These are phyloP conservation scores for Trifolium dubium DNA, from an alignment of 306 rosid species.

Conservation along the genomic window DNA sequence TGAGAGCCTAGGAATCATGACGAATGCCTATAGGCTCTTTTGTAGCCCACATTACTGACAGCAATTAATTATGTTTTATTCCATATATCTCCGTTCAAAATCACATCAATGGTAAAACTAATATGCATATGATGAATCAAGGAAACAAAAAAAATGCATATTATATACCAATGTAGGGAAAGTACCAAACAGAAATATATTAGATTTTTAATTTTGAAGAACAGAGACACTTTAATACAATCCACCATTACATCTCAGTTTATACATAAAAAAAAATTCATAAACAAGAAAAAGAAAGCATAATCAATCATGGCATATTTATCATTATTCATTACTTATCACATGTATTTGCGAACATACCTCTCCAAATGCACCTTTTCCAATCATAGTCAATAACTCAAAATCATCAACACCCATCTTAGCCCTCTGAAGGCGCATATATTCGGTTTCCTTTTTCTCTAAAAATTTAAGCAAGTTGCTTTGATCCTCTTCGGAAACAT, in stretches of 20 bases:
- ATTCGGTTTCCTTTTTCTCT: constrained; percentile 98
- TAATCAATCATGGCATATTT: constrained; percentile 11
- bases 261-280: constrained; percentile 31
- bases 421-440: constrained; percentile 98
- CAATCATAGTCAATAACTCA: constrained; percentile 93
- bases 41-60: constrained; percentile 10
- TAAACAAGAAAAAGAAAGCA: constrained; percentile 30
- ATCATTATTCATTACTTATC: background rate
- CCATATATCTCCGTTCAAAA: constrained; percentile 20
- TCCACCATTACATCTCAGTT: constrained; percentile 18
- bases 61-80: constrained; percentile 7
- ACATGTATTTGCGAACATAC: constrained; percentile 49
- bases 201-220: constrained; percentile 27
- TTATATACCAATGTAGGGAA: background rate
- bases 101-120: constrained; percentile 1
- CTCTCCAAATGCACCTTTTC: constrained; percentile 99
- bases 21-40: constrained; percentile 29
- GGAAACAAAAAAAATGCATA: constrained; percentile 16
- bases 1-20: background rate
- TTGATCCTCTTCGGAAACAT: constrained; percentile 98
- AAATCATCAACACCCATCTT: constrained; percentile 97
- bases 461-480: constrained; percentile 83
- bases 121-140: constrained; percentile 12
- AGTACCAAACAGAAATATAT: background rate
- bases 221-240: constrained; percentile 6